Evolutionary conservation across 768 basidiomycete genomes (phyloP), one percentile per base, ranked within the genome.

Genomic region (Pisolithus sp.): DNA sequence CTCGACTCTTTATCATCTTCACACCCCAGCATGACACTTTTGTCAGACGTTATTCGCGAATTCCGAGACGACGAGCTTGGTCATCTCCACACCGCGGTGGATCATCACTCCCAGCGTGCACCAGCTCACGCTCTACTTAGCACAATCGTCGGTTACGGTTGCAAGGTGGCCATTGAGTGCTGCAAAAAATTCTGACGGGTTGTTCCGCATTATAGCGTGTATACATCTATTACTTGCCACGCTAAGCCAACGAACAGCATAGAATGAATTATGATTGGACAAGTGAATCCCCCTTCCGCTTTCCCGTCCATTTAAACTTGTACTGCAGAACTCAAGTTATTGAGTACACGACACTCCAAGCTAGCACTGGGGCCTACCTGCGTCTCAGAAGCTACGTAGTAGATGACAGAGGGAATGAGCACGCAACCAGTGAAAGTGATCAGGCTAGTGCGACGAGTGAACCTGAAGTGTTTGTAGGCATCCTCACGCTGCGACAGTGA

Each of bases 11-110:
- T 89, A 34, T 78, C 81, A 2, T 71, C 76, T 2, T 74, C 80
- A 28, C 90, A 95, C 62, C 84, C 89, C 0, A 94, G 92, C 54
- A 73, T 95, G 34, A 79, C 83, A 1, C 68, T 93, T 24, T 71
- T 96, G 52, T 79, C 74, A 55, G 75, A 81, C 4, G 77, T 94
- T 43, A 79, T 94, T 46, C 72, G 70, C 47, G 94, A 96, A 65
- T 87, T 97, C 64, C 75, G 93, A 57, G 93, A 97, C 68, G 94
- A 98, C 60, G 94, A 98, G 62, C 76, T 97, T 17, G 93, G 93
- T 62, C 94, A 98, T 66, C 75, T 97, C 51, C 89, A 96, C 59
- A 89, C 85, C 30, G 94, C 94, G 2, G 86, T 98, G 7, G 83
- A 85, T 51, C 79, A 96, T 60, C 77, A 87, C 62, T 85, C 91